Evolutionary conservation across 2,329 filamentous ascomycete species (phyloP).

Genomic region (Exserohilum rostratum): DNA sequence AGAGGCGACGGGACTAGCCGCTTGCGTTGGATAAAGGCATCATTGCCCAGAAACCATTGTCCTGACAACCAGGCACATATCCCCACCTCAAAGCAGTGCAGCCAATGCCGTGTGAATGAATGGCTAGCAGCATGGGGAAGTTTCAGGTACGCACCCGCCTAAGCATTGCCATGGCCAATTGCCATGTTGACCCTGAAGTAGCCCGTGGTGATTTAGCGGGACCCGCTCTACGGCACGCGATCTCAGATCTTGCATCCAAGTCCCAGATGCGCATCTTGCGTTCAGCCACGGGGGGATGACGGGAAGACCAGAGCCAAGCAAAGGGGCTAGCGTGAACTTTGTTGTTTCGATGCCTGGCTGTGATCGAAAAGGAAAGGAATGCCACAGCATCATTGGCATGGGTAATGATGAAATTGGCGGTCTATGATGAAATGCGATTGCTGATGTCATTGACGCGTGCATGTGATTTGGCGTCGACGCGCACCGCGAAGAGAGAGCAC

Average conservation of each 20-base stretch:
- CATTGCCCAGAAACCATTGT: neutral
- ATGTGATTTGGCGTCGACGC: constrained; percentile 16
- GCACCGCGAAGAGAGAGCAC: neutral
- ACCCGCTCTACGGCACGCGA: constrained; percentile 1
- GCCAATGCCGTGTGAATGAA: neutral
- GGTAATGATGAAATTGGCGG: neutral
- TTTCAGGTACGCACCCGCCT: constrained; percentile 1
- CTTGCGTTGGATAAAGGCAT: constrained; percentile 7
- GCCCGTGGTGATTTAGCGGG: neutral
- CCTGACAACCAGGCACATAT: neutral
- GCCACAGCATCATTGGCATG: neutral
- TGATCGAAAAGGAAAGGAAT: neutral
- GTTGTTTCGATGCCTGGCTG: neutral
- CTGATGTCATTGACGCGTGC: constrained; percentile 11
- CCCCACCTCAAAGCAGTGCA: neutral
- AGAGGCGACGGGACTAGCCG: neutral
- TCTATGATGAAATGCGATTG: neutral
- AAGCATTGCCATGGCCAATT: constrained; percentile 6
- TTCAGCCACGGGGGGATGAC: neutral
- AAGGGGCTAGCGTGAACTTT: neutral
- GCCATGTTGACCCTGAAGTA: constrained; percentile 3
- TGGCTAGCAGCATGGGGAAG: constrained; percentile 5
- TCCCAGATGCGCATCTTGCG: neutral
- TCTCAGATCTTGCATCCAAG: constrained; percentile 11
- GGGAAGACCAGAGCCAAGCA: neutral